Conservation (phyloP, 1,139 yeast genomes). For the Waltiozyma sp. region DNA sequence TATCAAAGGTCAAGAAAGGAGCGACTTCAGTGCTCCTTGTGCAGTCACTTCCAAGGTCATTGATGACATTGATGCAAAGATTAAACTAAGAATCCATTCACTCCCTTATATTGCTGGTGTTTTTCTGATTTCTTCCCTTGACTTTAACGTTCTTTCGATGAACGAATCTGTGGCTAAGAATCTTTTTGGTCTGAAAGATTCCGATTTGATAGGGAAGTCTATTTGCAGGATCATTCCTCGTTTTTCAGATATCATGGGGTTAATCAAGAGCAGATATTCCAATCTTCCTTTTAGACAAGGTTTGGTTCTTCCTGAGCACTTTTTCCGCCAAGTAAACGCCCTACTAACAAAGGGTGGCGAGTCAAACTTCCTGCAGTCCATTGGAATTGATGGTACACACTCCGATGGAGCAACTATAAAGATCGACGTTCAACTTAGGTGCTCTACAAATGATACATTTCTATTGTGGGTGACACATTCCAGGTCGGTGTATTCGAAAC, state of each 20-base stretch:
- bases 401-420: conserved; percentile 53
- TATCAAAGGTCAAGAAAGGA: conserved; percentile 25
- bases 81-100: conserved; percentile 56
- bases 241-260: conserved; percentile 42
- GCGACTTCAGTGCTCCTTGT: conserved; percentile 44
- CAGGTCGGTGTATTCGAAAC: conserved; percentile 26
- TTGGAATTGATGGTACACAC: conserved; percentile 59
- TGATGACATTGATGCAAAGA: conserved; percentile 31
- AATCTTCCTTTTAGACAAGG: conserved; percentile 29
- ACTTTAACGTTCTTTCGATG: conserved; percentile 46
- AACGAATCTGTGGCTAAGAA: conserved; percentile 72
- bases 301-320: conserved; percentile 79
- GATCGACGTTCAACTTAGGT: conserved; percentile 75
- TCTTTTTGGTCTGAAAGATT: conserved; percentile 53
- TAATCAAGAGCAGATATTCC: conserved; percentile 28
- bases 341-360: conserved; percentile 27
- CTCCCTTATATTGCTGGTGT: conserved; percentile 85
- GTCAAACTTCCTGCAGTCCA: conserved; percentile 41
- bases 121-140: conserved; percentile 43
- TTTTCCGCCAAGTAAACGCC: conserved; percentile 52
- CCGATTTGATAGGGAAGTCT: conserved; percentile 38
- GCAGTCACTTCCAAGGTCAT: conserved; percentile 56
- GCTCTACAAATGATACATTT: conserved; percentile 45
- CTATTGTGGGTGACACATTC: conserved; percentile 88
- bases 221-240: conserved; percentile 56